Evolutionary conservation across 495 filamentous ascomycete species (phyloP), one percentile per base, ranked within the genome.

Genomic region (Hyaloscypha bicolor): DNA sequence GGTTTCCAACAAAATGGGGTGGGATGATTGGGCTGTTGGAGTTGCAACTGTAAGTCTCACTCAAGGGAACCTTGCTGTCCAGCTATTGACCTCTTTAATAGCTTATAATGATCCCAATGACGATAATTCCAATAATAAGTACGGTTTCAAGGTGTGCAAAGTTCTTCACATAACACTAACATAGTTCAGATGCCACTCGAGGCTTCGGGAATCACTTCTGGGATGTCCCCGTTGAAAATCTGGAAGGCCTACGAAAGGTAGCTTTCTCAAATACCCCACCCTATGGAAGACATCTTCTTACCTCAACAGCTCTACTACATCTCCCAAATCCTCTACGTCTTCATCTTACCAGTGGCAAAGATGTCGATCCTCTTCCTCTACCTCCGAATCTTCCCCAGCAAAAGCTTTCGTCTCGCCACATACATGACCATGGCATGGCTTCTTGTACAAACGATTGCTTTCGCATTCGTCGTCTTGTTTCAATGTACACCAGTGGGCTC

Each of bases 311-410:
- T 78, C 19, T 77, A 80, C 42, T 82, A 74, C 71, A 72, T 76
- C 60, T 74, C 69, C 60, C 77, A 80, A 62, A 57, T 75, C 2
- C 51, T 81, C 35, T 80, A 82, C 66, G 67, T 78, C 29, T 68
- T 76, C 45, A 70, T 77, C 48, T 72, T 83, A 31, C 69, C 75
- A n/a, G 67, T 82, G 21, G 79, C 79, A 37, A 84, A 84, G 62
- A 66, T 83, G 30, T 81, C 80, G 37, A 80, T 85, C 39, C 78
- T 85, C 19, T 78, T 78, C 67, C 83, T 85, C 70, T 85, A 85
- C 72, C 76, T 84, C 30, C 81, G 81, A 51, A 78, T 85, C 55
- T 85, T 85, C 61, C 78, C 80, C 42, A 74, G 79, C 35, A 60
- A 62, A 2, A 72, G 70, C 2, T 80, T 85, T 53, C 80, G 75